phyloP scores from a whole-genome alignment of 2,329 filamentous ascomycete genomes.

The Canariomyces notabilis region DNA sequence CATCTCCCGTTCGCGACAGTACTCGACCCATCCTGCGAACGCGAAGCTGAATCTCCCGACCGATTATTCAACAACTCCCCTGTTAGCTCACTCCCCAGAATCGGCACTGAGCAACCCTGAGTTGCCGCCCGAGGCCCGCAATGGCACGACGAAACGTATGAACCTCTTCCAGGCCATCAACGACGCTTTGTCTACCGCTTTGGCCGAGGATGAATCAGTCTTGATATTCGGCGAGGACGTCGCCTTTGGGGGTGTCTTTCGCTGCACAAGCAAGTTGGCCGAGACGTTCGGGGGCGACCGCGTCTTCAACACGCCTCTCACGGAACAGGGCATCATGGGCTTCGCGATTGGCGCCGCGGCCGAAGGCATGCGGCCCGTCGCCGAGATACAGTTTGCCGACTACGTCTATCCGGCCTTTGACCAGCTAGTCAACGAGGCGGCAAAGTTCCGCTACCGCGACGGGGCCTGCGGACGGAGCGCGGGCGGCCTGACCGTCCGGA shows the following conservation, averaged over 20 bases:
- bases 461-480: slow-evolving; percentile 53
- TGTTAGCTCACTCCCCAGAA: slow-evolving; percentile 76
- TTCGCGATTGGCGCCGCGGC: slow-evolving; percentile 88
- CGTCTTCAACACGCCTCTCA: slow-evolving; percentile 94
- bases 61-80: slow-evolving; percentile 76
- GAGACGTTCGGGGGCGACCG: slow-evolving; percentile 81
- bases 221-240: slow-evolving; percentile 96
- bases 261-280: slow-evolving; percentile 85
- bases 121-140: slow-evolving; percentile 59
- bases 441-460: slow-evolving; percentile 78
- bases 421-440: slow-evolving; percentile 88
- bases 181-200: slow-evolving; percentile 74
- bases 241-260: slow-evolving; percentile 92
- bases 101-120: slow-evolving; percentile 66
- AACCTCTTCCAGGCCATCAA: slow-evolving; percentile 96
- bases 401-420: slow-evolving; percentile 93
- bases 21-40: slow-evolving; percentile 55
- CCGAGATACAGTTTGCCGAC: slow-evolving; percentile 94
- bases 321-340: slow-evolving; percentile 89
- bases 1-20: slow-evolving; percentile 26
- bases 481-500: slow-evolving; percentile 79
- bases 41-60: slow-evolving; percentile 75
- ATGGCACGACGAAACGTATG: slow-evolving; percentile 73
- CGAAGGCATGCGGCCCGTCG: slow-evolving; percentile 86
- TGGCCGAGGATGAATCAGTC: slow-evolving; percentile 78